These are phyloP conservation scores for Diaporthe australafricana DNA, from an alignment of 2,329 filamentous ascomycete species.

Conservation along the genomic window DNA sequence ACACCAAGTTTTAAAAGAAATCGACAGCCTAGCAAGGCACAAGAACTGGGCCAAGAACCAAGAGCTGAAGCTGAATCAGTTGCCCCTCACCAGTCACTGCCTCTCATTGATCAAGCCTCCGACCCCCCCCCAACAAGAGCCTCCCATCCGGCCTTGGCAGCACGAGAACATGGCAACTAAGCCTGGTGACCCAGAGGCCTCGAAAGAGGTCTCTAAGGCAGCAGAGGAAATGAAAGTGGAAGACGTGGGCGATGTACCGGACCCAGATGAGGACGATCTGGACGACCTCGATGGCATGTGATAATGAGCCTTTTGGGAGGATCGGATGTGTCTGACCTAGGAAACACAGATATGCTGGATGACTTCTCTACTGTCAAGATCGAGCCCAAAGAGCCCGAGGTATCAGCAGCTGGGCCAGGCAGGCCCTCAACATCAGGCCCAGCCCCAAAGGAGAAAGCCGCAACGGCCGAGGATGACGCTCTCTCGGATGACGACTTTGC, in stretches of 20 bases:
- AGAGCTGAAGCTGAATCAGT: background rate
- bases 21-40: background rate
- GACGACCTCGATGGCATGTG: slow-evolving; percentile 87
- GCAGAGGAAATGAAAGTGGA: slow-evolving; percentile 42
- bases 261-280: slow-evolving; percentile 92
- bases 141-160: background rate
- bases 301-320: background rate
- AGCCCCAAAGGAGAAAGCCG: slow-evolving; percentile 42
- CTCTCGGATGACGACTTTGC: slow-evolving; percentile 82
- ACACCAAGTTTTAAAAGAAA: background rate
- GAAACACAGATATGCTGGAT: slow-evolving; percentile 83
- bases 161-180: slow-evolving; percentile 39
- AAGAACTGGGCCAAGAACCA: background rate
- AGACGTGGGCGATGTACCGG: slow-evolving; percentile 72
- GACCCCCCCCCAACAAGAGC: background rate
- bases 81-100: slow-evolving; percentile 5
- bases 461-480: slow-evolving; percentile 51
- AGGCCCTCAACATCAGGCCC: slow-evolving; percentile 41
- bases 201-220: slow-evolving; percentile 41
- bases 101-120: background rate
- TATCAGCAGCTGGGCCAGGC: slow-evolving; percentile 40
- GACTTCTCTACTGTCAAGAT: slow-evolving; percentile 81
- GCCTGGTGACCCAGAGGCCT: slow-evolving; percentile 32
- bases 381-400: slow-evolving; percentile 55
- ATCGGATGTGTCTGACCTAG: slow-evolving; percentile 34